These are phyloP conservation scores for Paramarasmius palmivorus DNA, from an alignment of 1,284 basidiomycete genomes.

Conservation along the genomic window DNA sequence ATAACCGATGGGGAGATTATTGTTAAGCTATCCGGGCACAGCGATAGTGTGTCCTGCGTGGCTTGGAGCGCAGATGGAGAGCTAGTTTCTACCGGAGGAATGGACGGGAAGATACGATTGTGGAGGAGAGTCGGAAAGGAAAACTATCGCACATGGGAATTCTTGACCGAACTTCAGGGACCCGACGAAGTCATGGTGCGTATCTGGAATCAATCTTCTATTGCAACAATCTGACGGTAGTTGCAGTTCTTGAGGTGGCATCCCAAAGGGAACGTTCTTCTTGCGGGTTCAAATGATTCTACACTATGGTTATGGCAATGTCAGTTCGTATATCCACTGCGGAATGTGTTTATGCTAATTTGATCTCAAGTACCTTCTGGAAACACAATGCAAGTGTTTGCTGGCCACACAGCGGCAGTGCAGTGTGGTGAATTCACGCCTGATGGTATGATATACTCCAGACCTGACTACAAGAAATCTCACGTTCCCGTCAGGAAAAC, in stretches of 20 bases:
- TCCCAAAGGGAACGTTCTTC: conserved; percentile 86
- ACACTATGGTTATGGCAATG: conserved; percentile 99
- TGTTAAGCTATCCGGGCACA: conserved; percentile 87
- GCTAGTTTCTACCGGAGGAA: conserved; percentile 92
- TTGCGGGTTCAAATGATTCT: conserved; percentile 91
- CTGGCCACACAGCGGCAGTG: conserved; percentile 85
- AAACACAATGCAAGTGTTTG: conserved; percentile 93
- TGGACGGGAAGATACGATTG: conserved; percentile 93
- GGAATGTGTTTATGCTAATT: not conserved
- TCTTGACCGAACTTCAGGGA: conserved; percentile 88
- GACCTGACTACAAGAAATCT: conserved; percentile 5
- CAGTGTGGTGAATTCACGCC: conserved; percentile 92
- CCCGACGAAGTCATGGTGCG: conserved; percentile 93
- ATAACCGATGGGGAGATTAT: conserved; percentile 81
- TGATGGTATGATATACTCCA: conserved; percentile 55
- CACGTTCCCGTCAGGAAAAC: conserved; percentile 59
- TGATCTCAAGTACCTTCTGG: conserved; percentile 82
- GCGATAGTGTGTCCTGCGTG: conserved; percentile 84
- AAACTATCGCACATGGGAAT: conserved; percentile 84
- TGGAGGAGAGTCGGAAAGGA: conserved; percentile 84
- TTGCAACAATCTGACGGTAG: conserved; percentile 2
- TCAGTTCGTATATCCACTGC: conserved; percentile 37
- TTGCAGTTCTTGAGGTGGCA: conserved; percentile 93
- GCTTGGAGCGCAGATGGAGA: conserved; percentile 90
- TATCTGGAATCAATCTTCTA: conserved; percentile 13